Conservation (phyloP, 176 grass and related monocot species). For the Metroxylon sagu region DNA sequence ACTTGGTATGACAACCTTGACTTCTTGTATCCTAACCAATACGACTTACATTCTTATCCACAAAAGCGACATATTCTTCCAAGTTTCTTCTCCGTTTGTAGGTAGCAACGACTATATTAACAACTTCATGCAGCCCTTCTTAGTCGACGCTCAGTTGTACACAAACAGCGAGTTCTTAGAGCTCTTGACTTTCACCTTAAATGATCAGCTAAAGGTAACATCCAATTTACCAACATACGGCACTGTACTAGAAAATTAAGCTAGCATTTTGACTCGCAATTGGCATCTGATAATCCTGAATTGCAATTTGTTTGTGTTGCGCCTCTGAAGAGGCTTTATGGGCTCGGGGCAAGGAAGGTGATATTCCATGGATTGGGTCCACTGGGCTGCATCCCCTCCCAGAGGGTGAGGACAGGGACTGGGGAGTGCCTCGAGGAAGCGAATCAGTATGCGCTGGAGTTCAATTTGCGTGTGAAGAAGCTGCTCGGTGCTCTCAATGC, state of each 20-base stretch:
- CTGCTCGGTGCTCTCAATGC: slow-evolving; percentile 45
- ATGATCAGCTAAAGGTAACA: slow-evolving; percentile 56
- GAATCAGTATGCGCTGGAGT: slow-evolving; percentile 56
- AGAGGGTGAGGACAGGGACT: slow-evolving; percentile 42
- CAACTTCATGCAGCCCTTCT: slow-evolving; percentile 90
- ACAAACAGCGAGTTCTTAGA: slow-evolving; percentile 71
- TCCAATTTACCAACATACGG: neutral
- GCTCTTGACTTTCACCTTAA: slow-evolving; percentile 56
- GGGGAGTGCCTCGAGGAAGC: slow-evolving; percentile 64
- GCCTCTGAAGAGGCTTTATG: slow-evolving; percentile 45
- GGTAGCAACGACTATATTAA: slow-evolving; percentile 99
- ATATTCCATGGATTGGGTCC: slow-evolving; percentile 70
- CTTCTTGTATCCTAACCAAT: neutral
- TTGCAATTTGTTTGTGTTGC: too few relatives aligned
- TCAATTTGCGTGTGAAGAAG: slow-evolving; percentile 52
- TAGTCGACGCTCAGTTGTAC: slow-evolving; percentile 77
- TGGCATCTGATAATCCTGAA: too few relatives aligned
- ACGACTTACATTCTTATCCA: too few relatives aligned
- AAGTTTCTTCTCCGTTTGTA: slow-evolving; percentile 2
- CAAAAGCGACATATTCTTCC: too few relatives aligned
- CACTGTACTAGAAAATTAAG: too few relatives aligned
- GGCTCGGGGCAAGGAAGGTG: slow-evolving; percentile 64
- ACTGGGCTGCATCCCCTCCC: slow-evolving; percentile 92
- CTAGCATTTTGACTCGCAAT: too few relatives aligned
- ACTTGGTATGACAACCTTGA: slow-evolving; percentile 33